Evolutionary conservation across 306 rosid genomes (phyloP).

Genomic region (Calophaca sinica): DNA sequence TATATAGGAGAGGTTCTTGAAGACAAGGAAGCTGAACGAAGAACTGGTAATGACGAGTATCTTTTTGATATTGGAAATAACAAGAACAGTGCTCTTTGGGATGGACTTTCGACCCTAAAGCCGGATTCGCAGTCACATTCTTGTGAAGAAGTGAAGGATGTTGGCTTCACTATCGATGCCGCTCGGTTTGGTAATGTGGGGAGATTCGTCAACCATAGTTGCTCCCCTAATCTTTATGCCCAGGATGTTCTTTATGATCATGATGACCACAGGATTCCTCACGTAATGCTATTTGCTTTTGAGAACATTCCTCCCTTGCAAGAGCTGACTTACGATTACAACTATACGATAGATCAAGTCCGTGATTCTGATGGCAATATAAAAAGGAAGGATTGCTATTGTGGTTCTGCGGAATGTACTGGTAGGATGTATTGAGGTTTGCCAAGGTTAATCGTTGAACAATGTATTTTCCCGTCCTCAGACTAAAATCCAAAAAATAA

Average conservation of each 20-base stretch:
- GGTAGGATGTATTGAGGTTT: slow-evolving; percentile 83
- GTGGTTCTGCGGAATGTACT: slow-evolving; percentile 82
- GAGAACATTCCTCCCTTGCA: slow-evolving; percentile 96
- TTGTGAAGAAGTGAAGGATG: slow-evolving; percentile 58
- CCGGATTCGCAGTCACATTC: slow-evolving; percentile 64
- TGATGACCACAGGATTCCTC: slow-evolving; percentile 87
- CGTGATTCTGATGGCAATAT: slow-evolving; percentile 76
- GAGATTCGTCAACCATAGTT: slow-evolving; percentile 90
- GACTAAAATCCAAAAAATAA: neutral
- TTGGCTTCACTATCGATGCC: slow-evolving; percentile 87
- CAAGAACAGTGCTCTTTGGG: slow-evolving; percentile 68
- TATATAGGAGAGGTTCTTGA: slow-evolving; percentile 92
- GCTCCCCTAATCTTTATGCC: slow-evolving; percentile 96
- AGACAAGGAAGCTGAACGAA: slow-evolving; percentile 85
- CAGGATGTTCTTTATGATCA: slow-evolving; percentile 89
- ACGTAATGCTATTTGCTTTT: slow-evolving; percentile 90
- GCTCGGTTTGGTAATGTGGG: slow-evolving; percentile 82
- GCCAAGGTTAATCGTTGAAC: slow-evolving; percentile 21
- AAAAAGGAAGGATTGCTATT: slow-evolving; percentile 77
- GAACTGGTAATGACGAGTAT: slow-evolving; percentile 88
- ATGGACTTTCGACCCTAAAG: slow-evolving; percentile 69
- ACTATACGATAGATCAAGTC: slow-evolving; percentile 75
- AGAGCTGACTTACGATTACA: slow-evolving; percentile 86
- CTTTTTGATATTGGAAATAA: slow-evolving; percentile 88
- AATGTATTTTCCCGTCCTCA: neutral